Evolutionary conservation across 768 basidiomycete genomes (phyloP), one percentile per base, ranked within the genome.

Genomic region (Lactarius akahatsu): DNA sequence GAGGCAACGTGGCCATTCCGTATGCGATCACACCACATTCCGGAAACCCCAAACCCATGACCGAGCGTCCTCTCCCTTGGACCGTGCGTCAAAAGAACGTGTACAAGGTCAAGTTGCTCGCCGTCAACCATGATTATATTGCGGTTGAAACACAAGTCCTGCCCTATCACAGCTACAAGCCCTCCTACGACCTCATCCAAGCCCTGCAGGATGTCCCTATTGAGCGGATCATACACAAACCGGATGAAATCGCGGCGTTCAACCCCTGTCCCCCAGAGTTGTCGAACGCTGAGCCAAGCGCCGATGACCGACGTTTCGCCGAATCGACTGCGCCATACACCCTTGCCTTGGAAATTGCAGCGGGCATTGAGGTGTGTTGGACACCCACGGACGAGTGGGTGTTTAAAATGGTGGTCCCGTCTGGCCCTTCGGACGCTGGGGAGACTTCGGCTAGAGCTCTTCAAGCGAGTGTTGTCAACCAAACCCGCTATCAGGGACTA

Each of bases 371-470:
- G 45, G 78, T 78, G 6, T 88, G 78, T 69, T 94, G 91, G 89
- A 81, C 83, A 41, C 81, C 89, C 1, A 88, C 89, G 5, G 91
- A 92, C 65, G 86, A 90, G 60, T 91, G 85, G 83, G 83, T 86
- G 32, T 85, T 84, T 68, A 83, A 81, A 64, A 83, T 84, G 70
- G 73, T 78, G 9, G 67, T 84, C 54, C 79, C 65, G 56, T 30
- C 81, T 0, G 32, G 62, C 36, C 36, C 36, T 18, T 9, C 28
- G 45, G 47, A 40, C 7, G 4, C 36, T 15, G 47, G 56, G 50
- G 57, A 26, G 5, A n/a, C 57, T 32, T 57, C 66, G 3, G 38
- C 43, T 10, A 36, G 61, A 40, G 13, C 32, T 32, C 43, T 41
- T 54, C 62, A 54, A 30, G 43, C 38, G 23, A 50, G 34, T 26